phyloP scores from a whole-genome alignment of 2,329 filamentous ascomycete species.

The Pezicula neosporulosa region DNA sequence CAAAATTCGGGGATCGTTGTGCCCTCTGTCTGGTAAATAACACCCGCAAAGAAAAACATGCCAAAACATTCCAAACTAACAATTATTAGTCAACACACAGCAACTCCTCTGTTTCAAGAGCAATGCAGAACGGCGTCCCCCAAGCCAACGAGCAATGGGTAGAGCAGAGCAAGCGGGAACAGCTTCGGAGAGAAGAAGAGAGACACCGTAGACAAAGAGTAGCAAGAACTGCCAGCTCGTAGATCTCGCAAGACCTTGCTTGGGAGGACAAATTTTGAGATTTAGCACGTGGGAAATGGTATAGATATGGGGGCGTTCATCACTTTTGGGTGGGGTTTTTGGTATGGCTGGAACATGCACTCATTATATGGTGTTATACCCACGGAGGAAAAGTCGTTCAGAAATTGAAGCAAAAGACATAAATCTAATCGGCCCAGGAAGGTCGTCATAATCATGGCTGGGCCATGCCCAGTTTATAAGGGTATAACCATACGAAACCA shows the following conservation, averaged over 20 bases:
- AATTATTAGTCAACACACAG: conserved; percentile 9
- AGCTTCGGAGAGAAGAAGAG: conserved; percentile 16
- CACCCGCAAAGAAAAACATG: neutral
- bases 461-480: conserved; percentile 7
- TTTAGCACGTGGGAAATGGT: neutral
- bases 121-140: conserved; percentile 9
- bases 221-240: conserved; percentile 7
- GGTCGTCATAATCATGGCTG: conserved; percentile 9
- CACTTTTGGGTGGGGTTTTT: neutral
- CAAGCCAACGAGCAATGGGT: conserved; percentile 16
- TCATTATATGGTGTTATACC: neutral
- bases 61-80: neutral
- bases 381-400: no score
- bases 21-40: conserved; percentile 31
- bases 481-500: neutral
- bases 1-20: conserved; percentile 34
- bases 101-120: conserved; percentile 2
- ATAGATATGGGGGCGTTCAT: neutral
- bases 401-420: no score
- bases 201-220: conserved; percentile 11
- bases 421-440: neutral
- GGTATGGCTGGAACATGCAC: neutral
- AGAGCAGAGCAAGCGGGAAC: conserved; percentile 15
- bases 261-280: neutral
- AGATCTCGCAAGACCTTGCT: neutral